A percentile compares a stretch with the other conserved stretches of the same genome.
Evolutionary conservation across 2,329 filamentous ascomycete species (phyloP).

Genomic region (Fusarium sp.): DNA sequence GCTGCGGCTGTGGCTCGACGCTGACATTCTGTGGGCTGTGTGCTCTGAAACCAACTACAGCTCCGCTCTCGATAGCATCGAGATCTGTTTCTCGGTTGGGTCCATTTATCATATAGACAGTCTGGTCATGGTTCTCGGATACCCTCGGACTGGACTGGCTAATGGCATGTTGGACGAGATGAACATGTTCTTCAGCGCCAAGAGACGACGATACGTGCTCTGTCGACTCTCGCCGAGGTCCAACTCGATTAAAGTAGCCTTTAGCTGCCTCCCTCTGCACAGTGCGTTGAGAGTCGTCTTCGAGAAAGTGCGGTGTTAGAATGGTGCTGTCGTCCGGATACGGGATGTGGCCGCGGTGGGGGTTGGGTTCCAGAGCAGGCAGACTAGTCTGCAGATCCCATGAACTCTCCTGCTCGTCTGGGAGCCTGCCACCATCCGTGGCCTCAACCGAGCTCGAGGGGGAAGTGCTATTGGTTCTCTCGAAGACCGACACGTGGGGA

Average conservation of each 20-base stretch:
- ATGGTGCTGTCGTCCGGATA: constrained; percentile 35
- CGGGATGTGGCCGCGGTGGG: constrained; percentile 25
- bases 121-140: not conserved
- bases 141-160: not conserved
- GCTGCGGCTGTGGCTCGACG: not conserved
- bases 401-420: constrained; percentile 3
- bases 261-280: not conserved
- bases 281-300: constrained; percentile 14
- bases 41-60: not conserved
- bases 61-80: not conserved
- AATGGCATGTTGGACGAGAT: not conserved
- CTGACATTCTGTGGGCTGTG: not conserved
- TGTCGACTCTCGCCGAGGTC: constrained; percentile 27
- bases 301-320: constrained; percentile 17
- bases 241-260: constrained; percentile 22
- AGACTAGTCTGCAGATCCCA: constrained; percentile 23
- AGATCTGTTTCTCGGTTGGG: not conserved
- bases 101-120: not conserved
- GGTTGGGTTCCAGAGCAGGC: constrained; percentile 16
- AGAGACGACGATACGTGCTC: constrained; percentile 5
- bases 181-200: constrained; percentile 7
- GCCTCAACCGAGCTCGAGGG: constrained; percentile 27
- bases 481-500: constrained; percentile 40
- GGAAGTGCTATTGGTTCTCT: constrained; percentile 36
- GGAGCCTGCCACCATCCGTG: constrained; percentile 11